These are phyloP conservation scores for Wickerhamomyces pijperi DNA, from an alignment of 805 yeast species.

Conservation along the genomic window DNA sequence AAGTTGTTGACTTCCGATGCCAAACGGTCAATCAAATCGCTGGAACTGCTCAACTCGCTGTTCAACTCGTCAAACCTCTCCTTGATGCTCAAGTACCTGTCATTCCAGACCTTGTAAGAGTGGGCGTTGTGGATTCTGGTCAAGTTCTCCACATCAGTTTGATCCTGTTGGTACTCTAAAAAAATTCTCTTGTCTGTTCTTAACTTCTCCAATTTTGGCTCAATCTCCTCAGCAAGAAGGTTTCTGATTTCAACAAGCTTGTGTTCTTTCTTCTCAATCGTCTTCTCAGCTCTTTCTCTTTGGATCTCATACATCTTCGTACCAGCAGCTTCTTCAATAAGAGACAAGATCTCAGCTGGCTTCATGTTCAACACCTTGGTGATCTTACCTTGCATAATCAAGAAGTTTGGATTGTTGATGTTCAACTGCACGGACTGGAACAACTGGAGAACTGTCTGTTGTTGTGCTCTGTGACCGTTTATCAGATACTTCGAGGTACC, in stretches of 20 bases:
- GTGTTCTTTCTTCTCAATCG: constrained; percentile 84
- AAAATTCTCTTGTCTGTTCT: constrained; percentile 74
- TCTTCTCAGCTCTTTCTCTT: constrained; percentile 81
- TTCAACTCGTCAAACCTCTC: constrained; percentile 31
- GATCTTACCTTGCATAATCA: constrained; percentile 98
- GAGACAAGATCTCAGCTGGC: constrained; percentile 76
- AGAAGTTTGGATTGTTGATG: constrained; percentile 92
- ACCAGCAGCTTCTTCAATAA: constrained; percentile 98
- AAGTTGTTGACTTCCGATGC: constrained; percentile 45
- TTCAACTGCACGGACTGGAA: constrained; percentile 93
- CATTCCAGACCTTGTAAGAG: constrained; percentile 40
- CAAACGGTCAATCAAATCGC: constrained; percentile 32
- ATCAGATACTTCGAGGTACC: constrained; percentile 87
- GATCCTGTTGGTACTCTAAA: constrained; percentile 78
- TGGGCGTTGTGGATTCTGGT: constrained; percentile 69
- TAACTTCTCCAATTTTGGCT: constrained; percentile 77
- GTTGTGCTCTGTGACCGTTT: constrained; percentile 95
- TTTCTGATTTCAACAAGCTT: constrained; percentile 70
- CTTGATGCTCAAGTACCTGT: constrained; percentile 31
- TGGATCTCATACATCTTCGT: constrained; percentile 92
- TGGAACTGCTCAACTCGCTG: constrained; percentile 27
- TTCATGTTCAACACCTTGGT: constrained; percentile 96
- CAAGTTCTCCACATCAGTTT: constrained; percentile 66
- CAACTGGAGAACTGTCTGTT: constrained; percentile 77
- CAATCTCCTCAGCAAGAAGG: constrained; percentile 75